Base-by-base conservation (phyloP, 2,329 filamentous ascomycete species). In the Cercospora sp. region DNA sequence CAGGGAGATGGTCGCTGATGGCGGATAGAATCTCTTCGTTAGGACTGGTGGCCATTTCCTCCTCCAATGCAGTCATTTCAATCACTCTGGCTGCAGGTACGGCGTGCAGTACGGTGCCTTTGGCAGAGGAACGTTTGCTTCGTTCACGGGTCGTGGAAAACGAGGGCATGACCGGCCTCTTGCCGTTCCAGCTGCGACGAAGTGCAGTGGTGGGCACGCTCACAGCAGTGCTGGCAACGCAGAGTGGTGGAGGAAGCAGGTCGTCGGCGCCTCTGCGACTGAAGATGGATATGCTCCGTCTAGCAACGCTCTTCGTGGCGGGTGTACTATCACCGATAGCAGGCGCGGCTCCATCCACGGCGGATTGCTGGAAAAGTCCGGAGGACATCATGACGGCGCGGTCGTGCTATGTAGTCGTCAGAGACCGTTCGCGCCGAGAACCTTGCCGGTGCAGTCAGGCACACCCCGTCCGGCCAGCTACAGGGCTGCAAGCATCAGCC, bases 21-120 rank as follows among this genome's bases (percentile, higher is more conserved):
- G 74, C 77, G 67, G 76, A 75, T 30, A 79, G 71, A 43, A 81
- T 80, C 72, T 80, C 80, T 53, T 81, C 74, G 69, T 81, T 81
- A 37, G 79, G 79, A 28, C 77, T 77, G 0, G 75, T 79, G 4
- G 79, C 79, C 78, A 81, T 81, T 58, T 74, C 75, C 57, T 75
- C 71, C 63, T 80, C 77, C 30, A 80, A 60, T 3, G 75, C 68
- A 10, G 75, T 76, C 73, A 80, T 76, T 8, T 71, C 64, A n/a
- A 73, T 73, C 5, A 70, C 71, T 61, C 69, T 71, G 3, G 72
- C 70, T 26, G 70, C 71, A 18, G 77, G 78, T 9, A 79, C 75
- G 13, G 77, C 77, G 30, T 77, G 75, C 26, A 79, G 71, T 7
- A 78, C 67, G 1, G 77, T 79, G 18, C 72, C 74, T 62, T 70